Evolutionary conservation across 441 rosid species (phyloP), one percentile per base, ranked within the genome.

Genomic region (Croton setiger): DNA sequence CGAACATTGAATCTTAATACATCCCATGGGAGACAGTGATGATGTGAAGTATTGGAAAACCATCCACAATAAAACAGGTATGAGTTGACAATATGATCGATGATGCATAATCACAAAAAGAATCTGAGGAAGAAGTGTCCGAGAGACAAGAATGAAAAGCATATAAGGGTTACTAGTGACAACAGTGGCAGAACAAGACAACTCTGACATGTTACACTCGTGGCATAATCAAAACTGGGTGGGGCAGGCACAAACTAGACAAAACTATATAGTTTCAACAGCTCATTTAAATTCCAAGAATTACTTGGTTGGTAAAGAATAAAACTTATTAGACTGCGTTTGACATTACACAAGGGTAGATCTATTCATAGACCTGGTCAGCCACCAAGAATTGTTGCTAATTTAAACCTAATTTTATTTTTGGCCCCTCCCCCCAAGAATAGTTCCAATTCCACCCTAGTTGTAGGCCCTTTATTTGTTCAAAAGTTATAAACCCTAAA

Each of bases 151-250:
- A 41, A n/a, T 41, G 27, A 31, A 27, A 13, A 10, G 10, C 3
- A 35, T 10, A 8, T 0, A 31, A 3, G 18, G n/a, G 51, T 64
- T 3, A 49, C 33, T 47, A 47, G 36, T 10, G 21, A 64, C 44
- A 64, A 63, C 15, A 64, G 45, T 12, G 33, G 31, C 27, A 67
- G 27, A 55, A 67, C 17, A 33, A 41, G 43, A 39, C 43, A 39
- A 39, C 43, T 39, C 43, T 39, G 10, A 39, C 5, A 39, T 5
- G 10, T 5, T 9, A 47, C 20, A 27, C 63, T 0, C 12, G 3
- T 23, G 23, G 53, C 37, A 63, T 27, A 4, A 18, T 6, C 33
- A 45, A 35, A 27, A 39, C 48, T 48, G 55, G 49, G 53, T 12
- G 23, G 60, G n/a, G 21, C 54, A 37, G 44, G 11, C 68, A 21